Conservation (phyloP, 1,139 yeast species). For the Saccharomyces hybrid region DNA sequence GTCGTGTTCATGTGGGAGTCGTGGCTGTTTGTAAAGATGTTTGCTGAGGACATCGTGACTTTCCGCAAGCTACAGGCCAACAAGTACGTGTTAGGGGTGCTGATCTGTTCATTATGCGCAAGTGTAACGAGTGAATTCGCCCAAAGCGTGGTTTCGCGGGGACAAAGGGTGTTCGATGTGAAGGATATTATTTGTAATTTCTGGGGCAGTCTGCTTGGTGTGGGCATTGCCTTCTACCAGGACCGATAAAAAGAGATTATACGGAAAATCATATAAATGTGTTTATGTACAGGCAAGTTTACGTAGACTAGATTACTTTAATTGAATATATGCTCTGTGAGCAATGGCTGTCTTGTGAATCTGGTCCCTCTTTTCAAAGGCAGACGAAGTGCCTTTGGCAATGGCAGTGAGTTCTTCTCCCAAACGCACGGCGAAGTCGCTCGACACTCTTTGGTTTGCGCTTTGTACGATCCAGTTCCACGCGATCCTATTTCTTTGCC, state of each 20-base stretch:
- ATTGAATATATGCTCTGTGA: constrained; percentile 63
- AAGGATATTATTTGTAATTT: constrained; percentile 42
- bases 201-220: constrained; percentile 27
- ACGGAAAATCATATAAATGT: not conserved
- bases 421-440: constrained; percentile 77
- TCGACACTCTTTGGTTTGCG: constrained; percentile 66
- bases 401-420: constrained; percentile 85
- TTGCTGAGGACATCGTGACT: constrained; percentile 1
- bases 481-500: constrained; percentile 81
- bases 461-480: constrained; percentile 88
- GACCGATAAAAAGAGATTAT: constrained; percentile 4
- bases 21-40: constrained; percentile 39
- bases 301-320: constrained; percentile 32
- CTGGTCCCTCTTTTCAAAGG: constrained; percentile 74
- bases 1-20: constrained; percentile 42
- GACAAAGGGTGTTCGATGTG: constrained; percentile 40
- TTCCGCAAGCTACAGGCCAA: constrained; percentile 19
- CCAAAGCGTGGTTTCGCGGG: constrained; percentile 38
- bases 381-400: constrained; percentile 68
- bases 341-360: constrained; percentile 82
- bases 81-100: constrained; percentile 35
- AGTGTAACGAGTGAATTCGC: constrained; percentile 46
- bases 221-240: constrained; percentile 10
- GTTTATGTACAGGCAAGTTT: constrained; percentile 2
- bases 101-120: constrained; percentile 40